Base-by-base conservation (phyloP, 352 stramenopile genomes). In the Pythium rhizo-oryzae region DNA sequence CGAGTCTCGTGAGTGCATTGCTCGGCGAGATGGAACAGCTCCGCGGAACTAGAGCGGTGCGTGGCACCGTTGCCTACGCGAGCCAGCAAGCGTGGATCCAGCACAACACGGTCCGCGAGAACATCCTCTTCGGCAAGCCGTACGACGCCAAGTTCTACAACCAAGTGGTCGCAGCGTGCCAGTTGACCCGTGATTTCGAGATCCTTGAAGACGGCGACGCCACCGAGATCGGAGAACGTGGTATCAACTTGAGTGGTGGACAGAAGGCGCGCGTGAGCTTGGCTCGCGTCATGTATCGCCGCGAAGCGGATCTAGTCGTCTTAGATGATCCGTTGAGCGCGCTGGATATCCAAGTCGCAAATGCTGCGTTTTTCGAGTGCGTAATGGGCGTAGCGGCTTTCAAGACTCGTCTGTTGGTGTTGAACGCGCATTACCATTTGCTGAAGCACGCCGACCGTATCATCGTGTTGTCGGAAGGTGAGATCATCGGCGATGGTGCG, bases 181-280 rank as follows among this genome's bases (percentile, higher is more conserved):
- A 76, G 46, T 58, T 97, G 21, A 70, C 56, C 21, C 56, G 77
- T 12, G 89, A 97, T 74, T 63, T 97, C 1, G 55, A 64, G 28
- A 75, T 90, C 47, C 66, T 96, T 7, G 72, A 81, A 37, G 68
- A 81, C 49, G 91, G 91, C 18, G 89, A 96, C 60, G 43, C 80
- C 57, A 93, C 78, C 35, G 75, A 83, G 67, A 84, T 90, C 37
- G 82, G 81, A 16, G 81, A 90, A 66, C 68, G 75, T 16, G 74
- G 74, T 7, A 72, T 76, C 55, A 81, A 81, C 60, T 25, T 80
- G 16, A 74, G 67, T 44, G 74, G 74, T 13, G 70, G 74, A 8
- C 74, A 80, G 52, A 70, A 71, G 50, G 59, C 74, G 13, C 74
- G 74, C 16, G 60, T 80, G 30, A 65, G 47, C 12, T 51, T 78